Evolutionary conservation across 2,329 filamentous ascomycete genomes (phyloP).

Genomic region (Stagonosporopsis tanaceti): DNA sequence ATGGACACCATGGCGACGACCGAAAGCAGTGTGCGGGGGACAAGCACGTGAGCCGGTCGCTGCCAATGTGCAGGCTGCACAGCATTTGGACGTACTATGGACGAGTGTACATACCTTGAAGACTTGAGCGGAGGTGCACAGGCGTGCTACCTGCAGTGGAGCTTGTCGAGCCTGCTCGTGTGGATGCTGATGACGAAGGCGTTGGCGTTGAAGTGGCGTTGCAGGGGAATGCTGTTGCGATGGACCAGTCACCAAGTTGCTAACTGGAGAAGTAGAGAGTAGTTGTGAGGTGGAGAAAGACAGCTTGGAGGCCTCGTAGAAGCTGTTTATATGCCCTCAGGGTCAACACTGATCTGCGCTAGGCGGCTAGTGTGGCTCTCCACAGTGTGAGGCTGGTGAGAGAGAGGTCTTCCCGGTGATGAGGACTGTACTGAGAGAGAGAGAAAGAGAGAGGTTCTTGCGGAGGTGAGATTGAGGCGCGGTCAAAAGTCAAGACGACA

Average conservation of each 20-base stretch:
- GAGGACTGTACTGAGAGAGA: too few species aligned
- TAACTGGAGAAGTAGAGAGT: constrained; percentile 7
- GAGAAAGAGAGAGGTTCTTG: neutral
- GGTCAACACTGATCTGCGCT: constrained; percentile 2
- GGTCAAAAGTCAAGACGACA: neutral
- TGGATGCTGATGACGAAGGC: neutral
- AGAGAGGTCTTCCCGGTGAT: neutral
- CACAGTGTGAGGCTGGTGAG: neutral
- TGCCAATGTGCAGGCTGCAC: neutral
- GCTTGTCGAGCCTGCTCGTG: constrained; percentile 26
- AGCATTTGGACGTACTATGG: neutral
- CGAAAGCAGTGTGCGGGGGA: constrained; percentile 8
- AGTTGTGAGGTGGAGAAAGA: constrained; percentile 28
- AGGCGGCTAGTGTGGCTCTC: neutral
- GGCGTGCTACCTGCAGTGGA: constrained; percentile 25
- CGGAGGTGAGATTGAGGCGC: neutral
- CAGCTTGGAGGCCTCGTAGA: constrained; percentile 15
- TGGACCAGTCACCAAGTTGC: constrained; percentile 10
- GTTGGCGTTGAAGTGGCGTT: constrained; percentile 3
- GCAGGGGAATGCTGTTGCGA: constrained; percentile 2
- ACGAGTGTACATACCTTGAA: constrained; percentile 5
- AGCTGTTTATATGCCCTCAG: constrained; percentile 25
- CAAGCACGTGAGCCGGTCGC: constrained; percentile 8
- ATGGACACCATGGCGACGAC: constrained; percentile 23
- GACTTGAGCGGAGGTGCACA: constrained; percentile 21